Base-by-base conservation (phyloP, 768 basidiomycete species). In the Tremella yokohamensis region DNA sequence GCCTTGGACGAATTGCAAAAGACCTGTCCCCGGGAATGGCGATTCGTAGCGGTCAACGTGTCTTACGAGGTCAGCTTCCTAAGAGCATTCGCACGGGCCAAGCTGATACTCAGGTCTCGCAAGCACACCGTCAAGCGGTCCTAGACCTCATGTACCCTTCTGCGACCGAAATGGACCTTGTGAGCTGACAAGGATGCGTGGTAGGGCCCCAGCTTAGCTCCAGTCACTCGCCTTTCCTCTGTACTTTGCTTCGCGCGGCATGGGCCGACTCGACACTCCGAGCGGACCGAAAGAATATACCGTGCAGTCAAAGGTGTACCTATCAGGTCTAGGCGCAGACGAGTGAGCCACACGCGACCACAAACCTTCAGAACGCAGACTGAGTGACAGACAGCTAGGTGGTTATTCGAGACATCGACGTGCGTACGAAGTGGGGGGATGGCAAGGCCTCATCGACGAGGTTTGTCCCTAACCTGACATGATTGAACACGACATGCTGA, bases 271-370 rank as follows among this genome's bases (percentile, higher is more conserved):
- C 0, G 80, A 82, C 29, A 65, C 64, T 11, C 50, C 69, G 12
- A 61, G 71, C 1, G 77, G 73, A n/a, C 8, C 22, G n/a, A 2
- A 37, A 24, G 52, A 55, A 22, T 94, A 96, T 76, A 81, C 78
- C 0, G 92, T 87, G 61, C 75, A 80, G 8, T 90, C 96, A 0
- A 83, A 84, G 44, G 91, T 98, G 0, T 79, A 97, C 8, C 78
- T 99, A 22, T 93, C 85, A 62, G 96, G 96, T 1, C 79, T 99
- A 7, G 96, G 96, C 0, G 89, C 96, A 0, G 96, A 99, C 71
- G 96, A 99, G 73, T 76, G 37, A 61, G 77, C 8, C n/a, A 20
- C 39, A 20, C 11, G n/a, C n/a, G n/a, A n/a, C n/a, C n/a, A n/a
- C n/a, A n/a, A n/a, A n/a, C n/a, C n/a, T n/a, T n/a, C 7, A n/a